Base-by-base conservation (phyloP, 495 filamentous ascomycete species). In the Thermochaetoides thermophila region DNA sequence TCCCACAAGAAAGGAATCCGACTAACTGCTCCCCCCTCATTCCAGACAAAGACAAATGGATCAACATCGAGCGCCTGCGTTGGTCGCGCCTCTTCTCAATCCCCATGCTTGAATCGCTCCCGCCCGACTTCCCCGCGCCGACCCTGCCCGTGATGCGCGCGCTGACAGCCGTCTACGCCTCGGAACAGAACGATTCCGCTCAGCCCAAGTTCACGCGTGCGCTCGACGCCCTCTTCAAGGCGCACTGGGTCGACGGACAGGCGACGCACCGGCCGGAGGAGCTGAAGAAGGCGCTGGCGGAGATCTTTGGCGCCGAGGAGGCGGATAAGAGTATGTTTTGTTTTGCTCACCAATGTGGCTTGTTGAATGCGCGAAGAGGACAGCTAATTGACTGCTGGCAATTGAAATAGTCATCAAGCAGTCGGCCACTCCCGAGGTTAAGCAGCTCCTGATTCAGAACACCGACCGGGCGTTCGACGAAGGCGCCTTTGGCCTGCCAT, bases 401-500 rank as follows among this genome's bases (percentile, higher is more conserved):
- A n/a, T n/a, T n/a, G n/a, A n/a, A n/a, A n/a, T 24, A 54, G 52
- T 57, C 17, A 29, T 60, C 16, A 22, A 36, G 25, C 50, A 42
- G 13, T 43, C 48, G 5, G 60, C 58, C 28, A 60, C 63, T 7
- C 10, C 29, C 0, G 68, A 73, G 18, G 60, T 62, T 31, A 82
- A 82, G 48, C 45, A 57, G 7, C 29, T 52, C 3, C 47, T 84
- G 29, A 44, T 32, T 0, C 44, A 55, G 16, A 76, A 75, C 32
- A 81, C 78, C 0, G 62, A 77, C 22, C 34, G 38, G 11, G 71
- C 74, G 2, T 66, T 82, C 28, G 56, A 46, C 16, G 56, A 65
- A 5, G 78, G 75, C 5, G 74, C 74, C 1, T 85, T 85, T 54
- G 79, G 78, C 4, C 44, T 84, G 17, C 79, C 79, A 0, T 84